Conservation (phyloP, 2,329 filamentous ascomycete genomes). For the Cephalotrichum gorgonifer region DNA sequence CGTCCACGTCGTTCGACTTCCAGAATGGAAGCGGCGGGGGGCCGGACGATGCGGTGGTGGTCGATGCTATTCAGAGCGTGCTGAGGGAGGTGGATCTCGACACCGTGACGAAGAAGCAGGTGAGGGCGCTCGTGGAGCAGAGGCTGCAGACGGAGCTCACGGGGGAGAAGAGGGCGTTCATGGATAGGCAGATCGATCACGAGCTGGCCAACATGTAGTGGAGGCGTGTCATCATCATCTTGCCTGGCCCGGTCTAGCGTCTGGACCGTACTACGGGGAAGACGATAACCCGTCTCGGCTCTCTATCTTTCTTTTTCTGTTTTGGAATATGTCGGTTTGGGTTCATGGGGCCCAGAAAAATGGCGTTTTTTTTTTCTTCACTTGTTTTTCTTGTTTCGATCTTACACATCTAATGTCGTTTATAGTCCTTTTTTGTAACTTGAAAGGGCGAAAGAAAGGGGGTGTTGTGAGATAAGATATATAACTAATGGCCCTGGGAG, state of each 20-base stretch:
- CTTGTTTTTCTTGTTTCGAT: slow-evolving; percentile 2
- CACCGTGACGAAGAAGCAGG: slow-evolving; percentile 97
- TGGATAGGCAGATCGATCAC: slow-evolving; percentile 86
- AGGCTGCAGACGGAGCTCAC: slow-evolving; percentile 79
- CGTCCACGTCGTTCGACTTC: slow-evolving; percentile 49
- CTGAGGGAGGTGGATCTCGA: slow-evolving; percentile 85
- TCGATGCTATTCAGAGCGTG: slow-evolving; percentile 74
- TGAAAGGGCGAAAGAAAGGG: no score
- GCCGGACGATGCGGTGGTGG: slow-evolving; percentile 69
- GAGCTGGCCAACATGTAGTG: slow-evolving; percentile 85
- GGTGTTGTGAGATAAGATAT: no score
- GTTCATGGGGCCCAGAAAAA: not conserved
- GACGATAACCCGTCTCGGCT: not conserved
- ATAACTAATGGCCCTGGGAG: no score
- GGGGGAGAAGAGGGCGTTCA: slow-evolving; percentile 77
- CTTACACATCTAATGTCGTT: not conserved
- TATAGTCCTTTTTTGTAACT: no score
- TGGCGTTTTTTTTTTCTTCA: not conserved
- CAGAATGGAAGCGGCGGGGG: slow-evolving; percentile 47
- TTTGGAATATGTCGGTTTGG: not conserved
- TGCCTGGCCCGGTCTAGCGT: not conserved
- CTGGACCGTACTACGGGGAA: no score
- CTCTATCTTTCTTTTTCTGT: not conserved
- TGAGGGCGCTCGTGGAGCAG: slow-evolving; percentile 84
- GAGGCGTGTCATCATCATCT: not conserved